These are phyloP conservation scores for Leishmania martiniquensis DNA, from an alignment of 208 protist species.

Conservation along the genomic window DNA sequence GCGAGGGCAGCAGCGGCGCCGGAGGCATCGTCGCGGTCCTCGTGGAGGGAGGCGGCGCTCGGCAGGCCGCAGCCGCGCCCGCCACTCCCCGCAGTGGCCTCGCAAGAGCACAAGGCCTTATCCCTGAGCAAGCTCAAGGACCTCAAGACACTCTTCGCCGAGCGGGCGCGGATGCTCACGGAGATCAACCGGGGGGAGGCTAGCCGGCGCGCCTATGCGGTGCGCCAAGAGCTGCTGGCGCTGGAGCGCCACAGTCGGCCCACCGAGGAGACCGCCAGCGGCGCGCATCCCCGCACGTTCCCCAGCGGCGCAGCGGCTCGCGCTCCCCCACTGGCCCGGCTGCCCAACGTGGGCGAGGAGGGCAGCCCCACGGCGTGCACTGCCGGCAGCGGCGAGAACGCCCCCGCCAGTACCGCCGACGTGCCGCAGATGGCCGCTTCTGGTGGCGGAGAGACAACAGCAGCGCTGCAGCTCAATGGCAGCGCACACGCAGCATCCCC, in stretches of 20 bases:
- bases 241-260: slow-evolving; percentile 48
- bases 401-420: background rate
- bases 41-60: slow-evolving; percentile 28
- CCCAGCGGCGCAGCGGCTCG: background rate
- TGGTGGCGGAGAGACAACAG: background rate
- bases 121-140: slow-evolving; percentile 44
- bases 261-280: background rate
- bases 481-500: background rate
- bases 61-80: slow-evolving; percentile 40
- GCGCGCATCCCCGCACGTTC: slow-evolving; percentile 8
- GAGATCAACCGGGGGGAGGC: slow-evolving; percentile 64
- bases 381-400: background rate
- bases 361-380: background rate
- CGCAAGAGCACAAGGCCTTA: slow-evolving; percentile 30
- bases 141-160: slow-evolving; percentile 62
- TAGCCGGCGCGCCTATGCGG: slow-evolving; percentile 60
- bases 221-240: slow-evolving; percentile 71
- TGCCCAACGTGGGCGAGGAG: background rate
- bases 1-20: background rate
- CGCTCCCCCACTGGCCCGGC: background rate
- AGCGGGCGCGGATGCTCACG: slow-evolving; percentile 60
- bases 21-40: background rate
- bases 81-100: slow-evolving; percentile 58
- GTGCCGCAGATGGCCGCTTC: background rate
- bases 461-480: background rate